These are phyloP conservation scores for Calophaca sinica DNA, from an alignment of 306 rosid species.

Conservation along the genomic window DNA sequence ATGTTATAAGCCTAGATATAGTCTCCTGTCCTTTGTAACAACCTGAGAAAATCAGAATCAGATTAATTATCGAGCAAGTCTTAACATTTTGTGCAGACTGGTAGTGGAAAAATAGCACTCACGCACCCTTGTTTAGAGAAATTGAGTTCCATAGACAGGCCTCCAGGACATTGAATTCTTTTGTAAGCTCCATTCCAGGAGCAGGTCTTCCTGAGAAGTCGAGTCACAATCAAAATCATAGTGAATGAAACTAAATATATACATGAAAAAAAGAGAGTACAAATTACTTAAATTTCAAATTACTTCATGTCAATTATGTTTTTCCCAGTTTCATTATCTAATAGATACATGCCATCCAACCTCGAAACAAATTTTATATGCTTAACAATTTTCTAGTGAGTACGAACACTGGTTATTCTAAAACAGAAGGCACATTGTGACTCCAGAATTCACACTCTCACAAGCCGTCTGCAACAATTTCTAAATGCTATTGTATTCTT, in stretches of 20 bases:
- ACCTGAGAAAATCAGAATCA: conserved; percentile 60
- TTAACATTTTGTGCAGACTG: conserved; percentile 34
- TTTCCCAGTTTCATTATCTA: background rate
- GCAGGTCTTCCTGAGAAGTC: conserved; percentile 85
- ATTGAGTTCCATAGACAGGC: conserved; percentile 92
- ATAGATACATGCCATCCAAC: background rate
- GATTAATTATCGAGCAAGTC: conserved; percentile 32
- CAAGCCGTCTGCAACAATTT: too few relatives aligned
- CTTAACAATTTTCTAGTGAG: background rate
- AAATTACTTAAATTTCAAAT: background rate
- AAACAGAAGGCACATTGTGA: background rate
- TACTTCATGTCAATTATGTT: background rate
- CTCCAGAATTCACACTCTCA: too few relatives aligned
- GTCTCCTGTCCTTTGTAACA: conserved; percentile 99
- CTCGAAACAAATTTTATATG: background rate
- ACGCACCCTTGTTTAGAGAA: conserved; percentile 78
- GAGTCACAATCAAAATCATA: conserved; percentile 21
- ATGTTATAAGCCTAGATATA: conserved; percentile 86
- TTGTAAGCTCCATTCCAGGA: conserved; percentile 86
- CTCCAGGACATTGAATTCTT: conserved; percentile 92
- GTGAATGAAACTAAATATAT: conserved; percentile 22
- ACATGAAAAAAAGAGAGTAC: background rate
- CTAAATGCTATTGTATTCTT: too few relatives aligned
- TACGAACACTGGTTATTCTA: background rate
- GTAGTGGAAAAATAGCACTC: conserved; percentile 36